These are phyloP conservation scores for Gardenia jasminoides DNA, from an alignment of 257 asterid species.

Conservation along the genomic window DNA sequence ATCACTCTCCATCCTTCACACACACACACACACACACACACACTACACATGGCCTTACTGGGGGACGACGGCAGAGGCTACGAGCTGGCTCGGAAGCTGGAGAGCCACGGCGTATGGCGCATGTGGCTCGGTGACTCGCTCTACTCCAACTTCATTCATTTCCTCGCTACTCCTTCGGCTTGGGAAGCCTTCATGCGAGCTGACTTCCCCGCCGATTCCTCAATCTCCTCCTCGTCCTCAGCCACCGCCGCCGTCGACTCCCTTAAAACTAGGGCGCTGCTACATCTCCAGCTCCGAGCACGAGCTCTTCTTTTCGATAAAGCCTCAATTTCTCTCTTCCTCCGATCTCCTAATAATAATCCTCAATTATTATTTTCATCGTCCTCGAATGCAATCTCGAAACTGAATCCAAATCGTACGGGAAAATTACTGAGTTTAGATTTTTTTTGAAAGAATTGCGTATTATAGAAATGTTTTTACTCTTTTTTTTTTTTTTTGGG, in stretches of 20 bases:
- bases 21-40: neutral
- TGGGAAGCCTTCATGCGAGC: slow-evolving; percentile 90
- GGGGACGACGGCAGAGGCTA: slow-evolving; percentile 93
- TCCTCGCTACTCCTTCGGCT: slow-evolving; percentile 62
- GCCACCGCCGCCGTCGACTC: slow-evolving; percentile 25
- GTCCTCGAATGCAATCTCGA: slow-evolving; percentile 36
- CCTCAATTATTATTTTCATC: slow-evolving; percentile 33
- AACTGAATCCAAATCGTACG: slow-evolving; percentile 78
- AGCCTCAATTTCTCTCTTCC: slow-evolving; percentile 60
- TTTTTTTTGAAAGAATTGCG: neutral
- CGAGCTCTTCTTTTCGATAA: slow-evolving; percentile 93
- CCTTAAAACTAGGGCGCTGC: slow-evolving; percentile 57
- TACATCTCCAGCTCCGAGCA: slow-evolving; percentile 85
- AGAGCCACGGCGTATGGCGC: slow-evolving; percentile 83
- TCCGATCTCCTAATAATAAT: slow-evolving; percentile 17
- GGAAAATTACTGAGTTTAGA: neutral
- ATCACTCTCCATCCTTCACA: neutral
- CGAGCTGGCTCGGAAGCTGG: slow-evolving; percentile 93
- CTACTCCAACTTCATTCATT: slow-evolving; percentile 61
- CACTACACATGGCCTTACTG: slow-evolving; percentile 54
- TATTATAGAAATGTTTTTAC: neutral
- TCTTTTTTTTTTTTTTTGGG: neutral
- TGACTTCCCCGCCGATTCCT: slow-evolving; percentile 64
- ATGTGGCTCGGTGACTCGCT: slow-evolving; percentile 84
- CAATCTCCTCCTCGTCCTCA: slow-evolving; percentile 48